Evolutionary conservation across 2,329 filamentous ascomycete genomes (phyloP), one percentile per base, ranked within the genome.

Genomic region (Aspergillus ruber): DNA sequence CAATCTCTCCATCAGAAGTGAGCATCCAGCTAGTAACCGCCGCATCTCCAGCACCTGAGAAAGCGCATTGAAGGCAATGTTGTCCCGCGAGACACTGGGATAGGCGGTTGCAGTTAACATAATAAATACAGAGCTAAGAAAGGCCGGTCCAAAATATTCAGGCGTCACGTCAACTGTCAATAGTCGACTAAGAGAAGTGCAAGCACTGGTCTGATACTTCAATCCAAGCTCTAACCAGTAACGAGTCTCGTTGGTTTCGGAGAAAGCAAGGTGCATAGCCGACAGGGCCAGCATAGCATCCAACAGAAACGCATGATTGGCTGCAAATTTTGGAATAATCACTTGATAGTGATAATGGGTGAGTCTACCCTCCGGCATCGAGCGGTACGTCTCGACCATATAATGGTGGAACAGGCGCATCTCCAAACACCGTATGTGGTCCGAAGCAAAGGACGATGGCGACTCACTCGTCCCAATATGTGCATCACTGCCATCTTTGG

Each of bases 301-400:
- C 10, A 76, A 59, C n/a, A 75, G 59, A 40, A 71, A 75, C 3
- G 69, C 63, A 50, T 70, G 66, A 4, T 68, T 62, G 43, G 73
- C 69, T 1, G 69, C 69, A 47, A 70, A 60, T 8, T 60, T 60
- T 2, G 68, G 66, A 6, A 67, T 59, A 6, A 59, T 55, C 20
- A 61, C 60, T 38, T 68, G 65, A 33, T 67, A 65, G 43, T 66
- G 62, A 32, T 65, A 51, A 23, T 58, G 57, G 15, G 64, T 62
- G 6, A 65, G 52, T 2, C 59, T 56, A 21, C 63, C 59, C 23
- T 58, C 60, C 2, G 60, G 56, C 18, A 71, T 48, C 13, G 66
- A 66, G 13, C 56, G 55, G 17, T 64, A 67, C 2, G 66, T 66
- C 17, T 63, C 64, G 7, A 61, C 67, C 17, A 69, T 52, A 44